Base-by-base conservation (phyloP, 2,329 filamentous ascomycete genomes). In the Fusarium domesticum region DNA sequence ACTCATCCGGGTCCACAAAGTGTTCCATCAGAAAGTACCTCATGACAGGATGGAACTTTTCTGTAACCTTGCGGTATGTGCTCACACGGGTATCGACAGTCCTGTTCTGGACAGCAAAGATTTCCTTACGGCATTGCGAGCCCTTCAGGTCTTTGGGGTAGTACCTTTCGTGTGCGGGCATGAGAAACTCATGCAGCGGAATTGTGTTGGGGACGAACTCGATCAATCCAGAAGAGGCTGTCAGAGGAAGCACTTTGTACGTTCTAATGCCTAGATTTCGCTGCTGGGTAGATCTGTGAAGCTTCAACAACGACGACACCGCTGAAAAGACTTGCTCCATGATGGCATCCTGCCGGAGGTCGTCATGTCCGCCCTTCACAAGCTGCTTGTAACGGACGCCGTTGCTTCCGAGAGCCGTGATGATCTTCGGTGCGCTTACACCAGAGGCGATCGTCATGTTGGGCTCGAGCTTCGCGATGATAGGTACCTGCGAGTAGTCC, bases 271-370 rank as follows among this genome's bases (percentile, higher is more conserved):
- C 88, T 10, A 99, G 75, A 52, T 88, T 88, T 6, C 93, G 85
- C 62, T 96, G 90, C 31, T 90, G 85, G 3, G 93, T 96, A 11
- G 84, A 80, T 43, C 89, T 84, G 65, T 97, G 90, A 37, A 88
- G 84, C 63, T 88, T 87, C 18, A 99, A 74, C 17, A 98, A 80
- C 39, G 88, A 87, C 45, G 90, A 97, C 17, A 96, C 93, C 67
- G 95, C 90, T 46, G 91, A 89, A 64, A 98, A 99, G 1, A 98
- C 93, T 68, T 99, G 93, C 67, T 98, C 95, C 95, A 99, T 99
- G 73, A 83, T 98, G 35, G 92, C 89, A 61, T 99, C 93, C 70
- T 98, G 93, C 7, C 95, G 87, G 11, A 99, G 78, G 63, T 98
- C 92, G 64, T 98, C 93, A 61, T 92, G 92, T 15, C 93, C 91